A percentile compares a stretch with the other conserved stretches of the same genome.
Evolutionary conservation across 2,329 filamentous ascomycete genomes (phyloP).

Genomic region (Fusarium succisae): DNA sequence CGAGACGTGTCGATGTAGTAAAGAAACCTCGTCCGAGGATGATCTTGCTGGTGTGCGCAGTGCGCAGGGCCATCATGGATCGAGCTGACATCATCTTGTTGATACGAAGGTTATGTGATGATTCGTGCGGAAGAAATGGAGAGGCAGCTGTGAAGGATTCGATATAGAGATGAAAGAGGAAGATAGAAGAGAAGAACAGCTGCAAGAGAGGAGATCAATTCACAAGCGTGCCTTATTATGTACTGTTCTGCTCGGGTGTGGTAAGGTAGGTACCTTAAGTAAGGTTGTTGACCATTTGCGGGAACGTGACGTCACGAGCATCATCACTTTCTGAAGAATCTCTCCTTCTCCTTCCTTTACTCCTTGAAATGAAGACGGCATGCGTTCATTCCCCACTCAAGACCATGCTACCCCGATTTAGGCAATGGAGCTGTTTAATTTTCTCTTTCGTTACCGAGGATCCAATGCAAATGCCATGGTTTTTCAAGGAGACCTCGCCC

Average conservation of each 20-base stretch:
- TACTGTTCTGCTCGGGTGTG: slow-evolving; percentile 1
- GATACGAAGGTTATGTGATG: background rate
- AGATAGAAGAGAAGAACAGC: background rate
- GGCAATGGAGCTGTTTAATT: background rate
- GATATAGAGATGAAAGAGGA: background rate
- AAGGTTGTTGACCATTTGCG: slow-evolving; percentile 11
- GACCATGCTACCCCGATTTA: slow-evolving; percentile 9
- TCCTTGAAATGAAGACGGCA: slow-evolving; percentile 16
- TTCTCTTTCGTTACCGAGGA: slow-evolving; percentile 15
- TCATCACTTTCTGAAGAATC: slow-evolving; percentile 18
- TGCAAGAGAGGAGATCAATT: background rate
- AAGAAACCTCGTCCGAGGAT: slow-evolving; percentile 40
- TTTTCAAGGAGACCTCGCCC: background rate
- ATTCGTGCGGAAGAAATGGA: background rate
- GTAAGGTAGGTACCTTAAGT: background rate
- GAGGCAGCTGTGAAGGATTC: background rate
- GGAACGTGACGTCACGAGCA: slow-evolving; percentile 37
- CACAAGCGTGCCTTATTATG: slow-evolving; percentile 24
- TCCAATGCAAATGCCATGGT: slow-evolving; percentile 4
- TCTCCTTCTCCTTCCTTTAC: background rate
- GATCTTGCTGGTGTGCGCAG: slow-evolving; percentile 28
- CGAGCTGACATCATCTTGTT: slow-evolving; percentile 39
- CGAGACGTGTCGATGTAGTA: slow-evolving; percentile 42
- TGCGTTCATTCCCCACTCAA: slow-evolving; percentile 24
- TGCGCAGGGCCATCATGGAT: slow-evolving; percentile 38